phyloP scores from a whole-genome alignment of 768 basidiomycete genomes.

The Holtermannia corniformis region DNA sequence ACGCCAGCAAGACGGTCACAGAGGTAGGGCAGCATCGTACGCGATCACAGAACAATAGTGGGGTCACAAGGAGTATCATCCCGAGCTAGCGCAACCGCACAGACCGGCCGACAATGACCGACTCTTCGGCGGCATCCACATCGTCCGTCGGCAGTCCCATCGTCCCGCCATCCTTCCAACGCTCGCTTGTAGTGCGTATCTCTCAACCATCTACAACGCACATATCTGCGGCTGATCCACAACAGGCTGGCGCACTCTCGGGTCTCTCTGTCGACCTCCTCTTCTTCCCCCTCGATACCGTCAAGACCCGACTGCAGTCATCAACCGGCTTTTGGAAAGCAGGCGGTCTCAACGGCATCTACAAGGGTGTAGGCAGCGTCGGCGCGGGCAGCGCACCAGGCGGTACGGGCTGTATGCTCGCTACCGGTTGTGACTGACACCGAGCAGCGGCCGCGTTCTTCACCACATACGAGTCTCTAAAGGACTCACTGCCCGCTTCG shows the following conservation, averaged over 20 bases:
- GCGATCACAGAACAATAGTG: no score
- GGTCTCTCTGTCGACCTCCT: conserved; percentile 88
- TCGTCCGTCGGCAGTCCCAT: no score
- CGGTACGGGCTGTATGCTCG: conserved; percentile 49
- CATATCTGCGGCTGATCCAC: not conserved
- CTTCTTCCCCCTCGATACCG: conserved; percentile 92
- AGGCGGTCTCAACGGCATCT: conserved; percentile 83
- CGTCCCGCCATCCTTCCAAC: conserved; percentile 21
- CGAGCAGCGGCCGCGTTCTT: conserved; percentile 83
- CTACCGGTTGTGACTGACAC: not conserved
- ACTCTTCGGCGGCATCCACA: no score
- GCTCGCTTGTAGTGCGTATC: conserved; percentile 22
- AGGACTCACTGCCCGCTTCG: conserved; percentile 58
- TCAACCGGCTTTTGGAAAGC: conserved; percentile 71
- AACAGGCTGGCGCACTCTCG: conserved; percentile 76
- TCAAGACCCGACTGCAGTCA: conserved; percentile 92
- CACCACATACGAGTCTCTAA: conserved; percentile 82
- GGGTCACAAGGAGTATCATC: no score
- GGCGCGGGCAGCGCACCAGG: conserved; percentile 91
- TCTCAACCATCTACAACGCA: not conserved
- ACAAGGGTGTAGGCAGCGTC: conserved; percentile 89
- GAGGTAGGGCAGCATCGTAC: no score
- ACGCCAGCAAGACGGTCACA: no score
- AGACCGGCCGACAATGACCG: no score
- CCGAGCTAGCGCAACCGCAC: no score